Evolutionary conservation across 2,329 filamentous ascomycete species (phyloP).

Genomic region (Epichloe bromicola): DNA sequence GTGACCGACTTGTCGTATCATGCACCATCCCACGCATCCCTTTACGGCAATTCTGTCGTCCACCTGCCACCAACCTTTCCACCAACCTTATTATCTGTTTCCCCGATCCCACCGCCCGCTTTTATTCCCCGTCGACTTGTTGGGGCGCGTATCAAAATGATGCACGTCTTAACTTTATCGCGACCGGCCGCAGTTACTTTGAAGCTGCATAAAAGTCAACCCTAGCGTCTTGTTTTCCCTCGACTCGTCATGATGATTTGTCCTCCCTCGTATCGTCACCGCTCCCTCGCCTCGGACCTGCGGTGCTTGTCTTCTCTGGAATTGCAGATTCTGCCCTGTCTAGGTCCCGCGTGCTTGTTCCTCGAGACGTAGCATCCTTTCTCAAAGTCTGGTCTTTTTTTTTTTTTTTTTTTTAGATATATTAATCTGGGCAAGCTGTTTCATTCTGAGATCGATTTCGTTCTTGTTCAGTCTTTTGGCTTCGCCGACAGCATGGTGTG

Average conservation of each 20-base stretch:
- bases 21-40: neutral
- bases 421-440: neutral
- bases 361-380: neutral
- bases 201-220: neutral
- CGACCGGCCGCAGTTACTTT: neutral
- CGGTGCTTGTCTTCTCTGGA: neutral
- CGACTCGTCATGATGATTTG: too few species aligned
- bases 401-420: too few species aligned
- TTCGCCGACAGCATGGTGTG: neutral
- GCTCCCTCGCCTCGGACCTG: neutral
- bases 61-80: too few species aligned
- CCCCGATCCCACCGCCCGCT: too few species aligned
- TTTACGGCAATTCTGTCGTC: too few species aligned
- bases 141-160: too few species aligned
- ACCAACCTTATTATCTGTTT: too few species aligned
- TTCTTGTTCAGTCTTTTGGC: neutral
- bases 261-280: neutral
- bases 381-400: too few species aligned
- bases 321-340: neutral
- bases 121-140: too few species aligned
- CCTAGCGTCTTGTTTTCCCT: neutral
- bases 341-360: neutral
- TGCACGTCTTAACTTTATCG: neutral
- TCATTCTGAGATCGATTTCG: neutral
- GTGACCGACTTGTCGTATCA: neutral